Evolutionary conservation across 495 filamentous ascomycete species (phyloP), one percentile per base, ranked within the genome.

Genomic region (Rhizodiscina lignyota): DNA sequence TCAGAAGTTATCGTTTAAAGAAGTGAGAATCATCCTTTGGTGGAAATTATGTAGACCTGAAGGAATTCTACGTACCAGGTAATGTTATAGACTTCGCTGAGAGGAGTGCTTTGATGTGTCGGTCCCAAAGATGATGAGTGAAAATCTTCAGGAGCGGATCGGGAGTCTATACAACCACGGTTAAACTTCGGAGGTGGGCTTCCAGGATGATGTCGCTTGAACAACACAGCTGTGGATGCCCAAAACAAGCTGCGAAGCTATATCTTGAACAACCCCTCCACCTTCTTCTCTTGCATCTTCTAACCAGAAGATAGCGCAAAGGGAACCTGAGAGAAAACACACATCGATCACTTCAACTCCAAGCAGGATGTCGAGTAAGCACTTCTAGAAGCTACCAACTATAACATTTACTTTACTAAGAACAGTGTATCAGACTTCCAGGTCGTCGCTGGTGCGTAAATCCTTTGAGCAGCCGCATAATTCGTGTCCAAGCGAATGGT

Each of bases 1-100:
- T 63, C 55, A 47, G 56, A 57, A 61, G 52, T 59, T 60, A 59
- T 59, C 42, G 52, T 59, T 60, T 52, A 4, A 38, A 21, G 38
- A 32, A 11, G 21, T 29, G 32, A 28, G 21, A 18, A 6, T 27
- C 24, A 27, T 13, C 13, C 13, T 8, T 13, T 13, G 13, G 8
- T 13, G 13, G 8, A 13, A 13, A 8, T 27, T 8, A 27, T 27
- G 13, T 27, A 8, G 24, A 6, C 24, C 24, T 8, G 13, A 13
- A 27, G 24, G 8, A 27, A 27, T 27, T 13, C 24, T 8, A 27
- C 6, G 24, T 13, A 27, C 24, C 24, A n/a, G n/a, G n/a, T n/a
- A n/a, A 27, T 27, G 6, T 8, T 27, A 8, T 27, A 13, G 8
- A 27, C 13, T 27, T 27, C 13, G 24, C 8, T 27, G 24, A 6